phyloP scores from a whole-genome alignment of 2,329 filamentous ascomycete species.

The Pseudomassariella vexata region DNA sequence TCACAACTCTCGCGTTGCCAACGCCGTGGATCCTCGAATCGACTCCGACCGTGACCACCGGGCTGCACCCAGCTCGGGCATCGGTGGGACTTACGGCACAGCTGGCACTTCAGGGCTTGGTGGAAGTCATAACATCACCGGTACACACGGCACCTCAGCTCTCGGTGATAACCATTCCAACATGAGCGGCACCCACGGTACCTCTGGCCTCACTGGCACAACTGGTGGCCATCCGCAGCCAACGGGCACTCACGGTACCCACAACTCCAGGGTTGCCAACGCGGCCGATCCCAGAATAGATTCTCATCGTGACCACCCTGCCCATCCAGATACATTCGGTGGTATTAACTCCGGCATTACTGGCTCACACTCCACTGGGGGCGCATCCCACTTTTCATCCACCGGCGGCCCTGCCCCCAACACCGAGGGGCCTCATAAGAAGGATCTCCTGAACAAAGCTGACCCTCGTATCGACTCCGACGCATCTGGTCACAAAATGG shows the following conservation, averaged over 20 bases:
- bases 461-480: too few species aligned
- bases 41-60: conserved; percentile 27
- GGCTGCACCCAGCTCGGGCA: conserved; percentile 15
- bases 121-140: too few species aligned
- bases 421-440: conserved; percentile 34
- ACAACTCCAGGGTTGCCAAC: conserved; percentile 20
- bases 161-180: too few species aligned
- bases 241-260: conserved; percentile 22
- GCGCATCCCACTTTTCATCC: conserved; percentile 16
- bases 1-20: conserved; percentile 19
- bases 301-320: conserved; percentile 38
- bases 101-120: conserved; percentile 7
- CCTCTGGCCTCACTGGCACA: conserved; percentile 4
- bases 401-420: conserved; percentile 10
- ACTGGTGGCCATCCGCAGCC: conserved; percentile 3
- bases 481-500: too few species aligned
- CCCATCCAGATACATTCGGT: too few species aligned
- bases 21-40: conserved; percentile 26
- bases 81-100: conserved; percentile 13
- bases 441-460: conserved; percentile 37
- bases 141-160: too few species aligned
- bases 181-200: conserved; percentile 13
- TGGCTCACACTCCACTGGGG: conserved; percentile 10
- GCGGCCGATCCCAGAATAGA: conserved; percentile 44
- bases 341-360: conserved; percentile 13